Evolutionary conservation across 1,139 yeast genomes (phyloP).

Genomic region (Pneumocystis oryctolagi): DNA sequence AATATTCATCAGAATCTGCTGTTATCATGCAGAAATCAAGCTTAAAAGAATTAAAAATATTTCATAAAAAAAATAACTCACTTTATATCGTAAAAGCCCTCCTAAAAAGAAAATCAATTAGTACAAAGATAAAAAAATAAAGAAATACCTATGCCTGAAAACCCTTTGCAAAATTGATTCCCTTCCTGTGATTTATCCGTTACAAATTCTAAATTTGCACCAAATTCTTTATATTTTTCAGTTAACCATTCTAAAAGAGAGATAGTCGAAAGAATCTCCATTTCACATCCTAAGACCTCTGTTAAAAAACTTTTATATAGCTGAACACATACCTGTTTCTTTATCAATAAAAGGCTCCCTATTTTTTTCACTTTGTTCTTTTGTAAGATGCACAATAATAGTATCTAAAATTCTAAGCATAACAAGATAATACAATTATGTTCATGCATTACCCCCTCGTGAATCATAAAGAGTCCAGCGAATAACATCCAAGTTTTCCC

Average conservation of each 20-base stretch:
- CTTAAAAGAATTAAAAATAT: neutral
- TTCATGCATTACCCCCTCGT: conserved; percentile 49
- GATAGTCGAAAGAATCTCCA: conserved; percentile 58
- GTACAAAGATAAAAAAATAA: neutral
- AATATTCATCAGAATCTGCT: neutral
- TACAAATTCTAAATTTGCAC: conserved; percentile 90
- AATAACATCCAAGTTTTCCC: conserved; percentile 68
- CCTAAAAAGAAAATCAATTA: neutral
- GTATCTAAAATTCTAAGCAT: neutral
- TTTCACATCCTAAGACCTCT: conserved; percentile 40
- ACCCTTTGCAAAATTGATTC: conserved; percentile 93
- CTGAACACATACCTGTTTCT: conserved; percentile 36
- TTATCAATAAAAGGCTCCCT: conserved; percentile 65
- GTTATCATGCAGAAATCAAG: neutral
- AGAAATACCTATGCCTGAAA: conserved; percentile 79
- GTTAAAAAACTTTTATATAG: neutral
- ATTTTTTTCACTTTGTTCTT: conserved; percentile 34
- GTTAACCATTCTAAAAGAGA: conserved; percentile 93
- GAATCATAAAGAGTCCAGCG: conserved; percentile 75
- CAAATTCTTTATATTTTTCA: conserved; percentile 81
- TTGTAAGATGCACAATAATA: conserved; percentile 51
- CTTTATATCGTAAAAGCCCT: neutral
- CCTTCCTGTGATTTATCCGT: conserved; percentile 96
- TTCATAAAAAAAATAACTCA: neutral
- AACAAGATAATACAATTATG: neutral